phyloP scores from a whole-genome alignment of 495 filamentous ascomycete species.

The Entonaema liquescens region DNA sequence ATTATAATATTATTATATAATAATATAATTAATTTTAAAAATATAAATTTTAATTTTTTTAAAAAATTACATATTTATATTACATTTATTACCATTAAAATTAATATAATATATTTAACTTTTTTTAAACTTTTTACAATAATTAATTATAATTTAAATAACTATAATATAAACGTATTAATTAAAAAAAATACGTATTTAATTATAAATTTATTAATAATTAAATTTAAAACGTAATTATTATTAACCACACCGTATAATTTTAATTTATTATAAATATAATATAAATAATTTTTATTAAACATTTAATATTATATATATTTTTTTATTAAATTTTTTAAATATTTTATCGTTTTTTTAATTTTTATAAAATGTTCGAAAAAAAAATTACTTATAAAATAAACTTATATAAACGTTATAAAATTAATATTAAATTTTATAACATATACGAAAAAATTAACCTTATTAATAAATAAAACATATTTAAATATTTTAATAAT shows the following conservation, averaged over 20 bases:
- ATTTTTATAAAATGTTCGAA: not conserved
- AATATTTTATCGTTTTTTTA: not conserved
- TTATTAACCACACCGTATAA: not conserved
- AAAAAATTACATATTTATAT: not conserved
- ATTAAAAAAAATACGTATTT: not conserved
- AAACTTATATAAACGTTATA: not conserved
- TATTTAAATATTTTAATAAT: not conserved
- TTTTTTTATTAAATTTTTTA: not conserved
- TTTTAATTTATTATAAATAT: not conserved
- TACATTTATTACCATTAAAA: not conserved
- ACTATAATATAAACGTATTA: not conserved
- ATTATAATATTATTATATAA: not conserved
- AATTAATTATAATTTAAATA: not conserved
- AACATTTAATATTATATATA: not conserved
- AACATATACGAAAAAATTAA: not conserved
- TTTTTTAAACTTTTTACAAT: not conserved
- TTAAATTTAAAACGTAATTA: not conserved
- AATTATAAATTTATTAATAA: not conserved
- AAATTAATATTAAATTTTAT: not conserved
- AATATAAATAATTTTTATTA: not conserved
- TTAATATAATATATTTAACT: not conserved
- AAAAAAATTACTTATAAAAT: not conserved
- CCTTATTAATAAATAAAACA: not conserved
- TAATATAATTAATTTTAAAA: not conserved
- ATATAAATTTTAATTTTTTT: not conserved